A percentile compares a stretch with the other conserved stretches of the same genome.
phyloP scores from a whole-genome alignment of 1,284 basidiomycete species.

The Tausonia pullulans region DNA sequence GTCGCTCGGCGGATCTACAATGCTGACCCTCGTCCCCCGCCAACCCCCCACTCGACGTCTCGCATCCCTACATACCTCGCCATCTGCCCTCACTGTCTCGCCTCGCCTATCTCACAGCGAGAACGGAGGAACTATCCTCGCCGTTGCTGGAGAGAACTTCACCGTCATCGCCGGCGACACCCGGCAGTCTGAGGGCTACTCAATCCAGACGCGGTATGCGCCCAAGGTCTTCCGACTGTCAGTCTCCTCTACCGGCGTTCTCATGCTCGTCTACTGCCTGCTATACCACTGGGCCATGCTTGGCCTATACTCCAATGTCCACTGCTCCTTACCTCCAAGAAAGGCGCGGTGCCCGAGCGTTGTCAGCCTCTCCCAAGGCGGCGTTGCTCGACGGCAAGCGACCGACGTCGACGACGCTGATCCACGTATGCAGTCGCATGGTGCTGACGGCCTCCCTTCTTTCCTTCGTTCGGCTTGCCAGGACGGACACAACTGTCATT shows the following conservation, averaged over 20 bases:
- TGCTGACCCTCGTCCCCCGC: background rate
- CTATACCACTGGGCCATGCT: too few species aligned
- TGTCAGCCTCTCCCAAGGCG: background rate
- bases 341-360: background rate
- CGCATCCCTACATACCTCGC: too few species aligned
- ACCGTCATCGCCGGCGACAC: conserved; percentile 89
- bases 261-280: too few species aligned
- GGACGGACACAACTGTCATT: conserved; percentile 83
- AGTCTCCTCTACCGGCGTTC: conserved; percentile 17
- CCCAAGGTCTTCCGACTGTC: conserved; percentile 45
- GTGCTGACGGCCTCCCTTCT: background rate
- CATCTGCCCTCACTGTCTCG: background rate
- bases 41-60: background rate
- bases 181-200: conserved; percentile 84
- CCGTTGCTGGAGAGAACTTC: conserved; percentile 68
- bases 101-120: conserved; percentile 47
- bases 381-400: background rate
- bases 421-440: background rate
- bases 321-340: too few species aligned
- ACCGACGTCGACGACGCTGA: background rate
- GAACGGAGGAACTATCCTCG: conserved; percentile 88
- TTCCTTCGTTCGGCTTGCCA: conserved; percentile 28
- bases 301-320: too few species aligned
- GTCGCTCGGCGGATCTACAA: background rate
- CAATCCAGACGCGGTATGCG: conserved; percentile 91